Evolutionary conservation across 2,329 filamentous ascomycete genomes (phyloP).

Genomic region (Cercospora sp.): DNA sequence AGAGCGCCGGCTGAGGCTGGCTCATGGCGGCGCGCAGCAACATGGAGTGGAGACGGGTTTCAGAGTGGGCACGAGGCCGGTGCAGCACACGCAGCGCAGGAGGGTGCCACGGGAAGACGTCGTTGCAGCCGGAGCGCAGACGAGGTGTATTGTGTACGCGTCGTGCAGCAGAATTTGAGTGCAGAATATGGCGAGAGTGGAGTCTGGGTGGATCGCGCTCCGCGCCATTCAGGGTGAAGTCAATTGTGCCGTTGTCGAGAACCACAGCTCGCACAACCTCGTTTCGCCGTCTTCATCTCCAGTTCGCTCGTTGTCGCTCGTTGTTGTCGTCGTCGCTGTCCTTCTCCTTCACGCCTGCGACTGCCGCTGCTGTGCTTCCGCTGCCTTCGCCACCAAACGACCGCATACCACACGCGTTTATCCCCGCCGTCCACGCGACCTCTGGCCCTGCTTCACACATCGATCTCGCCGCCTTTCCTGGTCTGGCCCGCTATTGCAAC

Average conservation of each 20-base stretch:
- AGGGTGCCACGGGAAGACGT: not conserved
- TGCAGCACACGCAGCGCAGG: not conserved
- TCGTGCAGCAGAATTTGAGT: not conserved
- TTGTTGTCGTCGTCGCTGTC: not conserved
- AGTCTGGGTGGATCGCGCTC: not conserved
- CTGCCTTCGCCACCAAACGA: not conserved
- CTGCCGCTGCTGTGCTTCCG: not conserved
- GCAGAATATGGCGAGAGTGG: not conserved
- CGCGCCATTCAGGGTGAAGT: conserved; percentile 1
- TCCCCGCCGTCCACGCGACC: not conserved
- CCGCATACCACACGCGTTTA: not conserved
- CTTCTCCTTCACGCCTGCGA: not conserved
- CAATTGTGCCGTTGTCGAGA: not conserved
- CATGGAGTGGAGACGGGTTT: not conserved
- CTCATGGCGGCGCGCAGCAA: not conserved
- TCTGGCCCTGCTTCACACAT: not conserved
- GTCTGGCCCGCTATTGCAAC: not conserved
- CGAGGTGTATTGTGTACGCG: not conserved
- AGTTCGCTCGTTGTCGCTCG: not conserved
- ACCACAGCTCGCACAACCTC: not conserved
- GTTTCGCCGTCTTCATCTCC: not conserved
- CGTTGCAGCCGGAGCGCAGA: not conserved
- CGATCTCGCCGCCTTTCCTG: not conserved
- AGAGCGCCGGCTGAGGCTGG: not conserved
- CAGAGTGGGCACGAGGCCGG: not conserved